Percentiles rank a stretch among this genome's conserved stretches.
These are phyloP conservation scores for Globisporangium okanoganense DNA, from an alignment of 352 stramenopile species.

Conservation along the genomic window DNA sequence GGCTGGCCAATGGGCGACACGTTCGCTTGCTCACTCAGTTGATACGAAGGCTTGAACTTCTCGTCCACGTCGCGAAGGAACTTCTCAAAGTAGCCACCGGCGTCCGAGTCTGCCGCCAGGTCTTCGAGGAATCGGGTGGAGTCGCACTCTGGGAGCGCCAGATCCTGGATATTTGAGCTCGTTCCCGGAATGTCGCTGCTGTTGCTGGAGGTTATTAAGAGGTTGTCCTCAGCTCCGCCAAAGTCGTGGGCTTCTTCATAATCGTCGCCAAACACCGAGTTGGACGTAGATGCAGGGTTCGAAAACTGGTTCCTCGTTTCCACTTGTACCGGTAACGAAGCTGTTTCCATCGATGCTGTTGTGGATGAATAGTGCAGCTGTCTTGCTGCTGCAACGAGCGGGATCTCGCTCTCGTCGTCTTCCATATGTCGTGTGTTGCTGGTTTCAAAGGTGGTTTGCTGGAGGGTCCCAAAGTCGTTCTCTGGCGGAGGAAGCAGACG, in stretches of 20 bases:
- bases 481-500: constrained; percentile 9
- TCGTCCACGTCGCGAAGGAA: constrained; percentile 15
- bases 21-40: not conserved
- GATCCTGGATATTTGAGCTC: not conserved
- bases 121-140: constrained; percentile 15
- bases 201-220: not conserved
- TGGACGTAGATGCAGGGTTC: not conserved
- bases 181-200: no score
- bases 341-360: not conserved
- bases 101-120: constrained; percentile 11
- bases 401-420: constrained; percentile 12
- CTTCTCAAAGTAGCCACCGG: constrained; percentile 18
- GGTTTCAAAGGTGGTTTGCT: not conserved
- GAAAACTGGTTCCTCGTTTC: not conserved
- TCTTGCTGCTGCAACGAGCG: not conserved
- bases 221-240: not conserved
- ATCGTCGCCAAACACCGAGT: not conserved
- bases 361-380: not conserved
- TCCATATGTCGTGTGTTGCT: not conserved
- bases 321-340: no score
- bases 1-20: not conserved
- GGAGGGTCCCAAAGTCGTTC: constrained; percentile 1
- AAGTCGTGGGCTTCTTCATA: constrained; percentile 1
- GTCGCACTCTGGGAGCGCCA: not conserved
- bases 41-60: constrained; percentile 2